Evolutionary conservation across 2,329 filamentous ascomycete species (phyloP), one percentile per base, ranked within the genome.

Genomic region (Calonectria pseudoreteaudii): DNA sequence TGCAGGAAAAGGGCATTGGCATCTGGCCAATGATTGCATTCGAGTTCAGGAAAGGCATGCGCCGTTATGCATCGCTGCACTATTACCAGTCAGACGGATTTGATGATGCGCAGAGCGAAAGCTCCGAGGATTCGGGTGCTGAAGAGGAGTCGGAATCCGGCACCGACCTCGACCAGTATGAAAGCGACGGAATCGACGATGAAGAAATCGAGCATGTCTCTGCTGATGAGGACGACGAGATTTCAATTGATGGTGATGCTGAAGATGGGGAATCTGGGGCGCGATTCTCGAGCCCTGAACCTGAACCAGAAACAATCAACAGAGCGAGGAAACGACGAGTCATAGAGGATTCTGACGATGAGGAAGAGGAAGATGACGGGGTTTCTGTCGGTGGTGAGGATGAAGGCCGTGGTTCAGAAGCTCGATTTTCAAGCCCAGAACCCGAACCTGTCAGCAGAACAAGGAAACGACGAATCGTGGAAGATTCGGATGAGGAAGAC

Each of bases 151-250:
- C 69, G 1, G 76, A 76, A 30, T 71, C 66, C 8, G 77, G 77
- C 0, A 52, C 69, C 1, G 76, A 79, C 23, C 58, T 75, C 3
- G 77, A 85, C 36, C 80, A 83, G 56, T 86, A 86, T 20, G 85
- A 86, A 49, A 85, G 84, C 53, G 84, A 85, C 0, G 84, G 84
- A 0, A 86, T 86, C 9, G 84, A 86, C 47, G 84, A 86, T 60
- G 78, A 69, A 1, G 80, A 80, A 11, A 80, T 85, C 1, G 80
- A 84, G 20, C 70, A 75, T 4, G 72, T 74, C 1, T 74, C 79
- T 1, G 75, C 77, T 18, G 81, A 81, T 1, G 81, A 82, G 4
- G 82, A 80, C 6, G 78, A 82, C 8, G 79, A 80, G 0, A 78
- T 81, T 14, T 75, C 76, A 4, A 23, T 80, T 1, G 72, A 73